Percentiles rank a stretch among this genome's conserved stretches.
These are phyloP conservation scores for Coemansia sp. DNA, from an alignment of 192 early-diverging fungal species.

Conservation along the genomic window DNA sequence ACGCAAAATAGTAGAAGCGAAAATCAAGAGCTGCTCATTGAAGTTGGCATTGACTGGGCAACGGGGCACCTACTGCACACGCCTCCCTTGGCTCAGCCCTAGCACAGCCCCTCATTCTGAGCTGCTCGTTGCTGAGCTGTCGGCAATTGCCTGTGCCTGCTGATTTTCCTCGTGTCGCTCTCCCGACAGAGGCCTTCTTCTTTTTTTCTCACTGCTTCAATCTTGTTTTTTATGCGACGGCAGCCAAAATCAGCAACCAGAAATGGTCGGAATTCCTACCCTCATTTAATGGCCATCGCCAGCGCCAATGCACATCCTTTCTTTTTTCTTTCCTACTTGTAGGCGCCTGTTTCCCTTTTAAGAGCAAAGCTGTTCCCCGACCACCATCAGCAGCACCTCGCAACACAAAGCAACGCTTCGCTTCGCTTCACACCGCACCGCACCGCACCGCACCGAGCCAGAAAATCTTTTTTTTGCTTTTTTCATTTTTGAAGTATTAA, in stretches of 20 bases:
- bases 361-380: neutral
- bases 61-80: neutral
- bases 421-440: too few relatives aligned
- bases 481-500: constrained; percentile 1
- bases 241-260: constrained; percentile 1
- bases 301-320: neutral
- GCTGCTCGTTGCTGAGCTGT: neutral
- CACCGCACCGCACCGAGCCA: neutral
- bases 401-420: too few relatives aligned
- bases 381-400: neutral
- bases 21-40: neutral
- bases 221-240: neutral
- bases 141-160: neutral
- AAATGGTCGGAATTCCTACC: neutral
- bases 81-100: neutral
- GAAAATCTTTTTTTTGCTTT: neutral
- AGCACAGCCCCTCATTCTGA: neutral
- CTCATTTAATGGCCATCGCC: neutral
- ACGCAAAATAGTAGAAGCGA: neutral
- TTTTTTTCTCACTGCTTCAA: neutral
- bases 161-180: neutral
- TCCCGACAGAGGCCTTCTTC: neutral
- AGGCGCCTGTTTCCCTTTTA: neutral
- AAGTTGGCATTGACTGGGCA: neutral
- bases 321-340: neutral